A percentile compares a stretch with the other conserved stretches of the same genome.
phyloP scores from a whole-genome alignment of 768 basidiomycete species.

The Rhodotorula sphaerocarpa region DNA sequence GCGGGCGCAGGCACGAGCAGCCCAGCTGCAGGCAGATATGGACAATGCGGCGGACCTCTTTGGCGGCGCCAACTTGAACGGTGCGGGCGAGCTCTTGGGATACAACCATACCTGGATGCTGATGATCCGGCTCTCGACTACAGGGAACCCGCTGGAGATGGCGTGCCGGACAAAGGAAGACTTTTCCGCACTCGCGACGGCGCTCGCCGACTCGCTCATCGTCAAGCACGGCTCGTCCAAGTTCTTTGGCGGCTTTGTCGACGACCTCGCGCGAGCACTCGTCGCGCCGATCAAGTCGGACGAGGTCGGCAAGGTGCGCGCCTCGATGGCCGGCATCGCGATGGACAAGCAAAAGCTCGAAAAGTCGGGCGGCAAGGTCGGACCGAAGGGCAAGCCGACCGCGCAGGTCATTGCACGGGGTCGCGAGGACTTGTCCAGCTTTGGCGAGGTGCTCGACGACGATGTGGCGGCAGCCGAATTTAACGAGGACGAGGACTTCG shows the following conservation, averaged over 20 bases:
- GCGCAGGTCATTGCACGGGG: conserved; percentile 61
- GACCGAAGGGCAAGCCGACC: conserved; percentile 59
- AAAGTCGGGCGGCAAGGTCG: conserved; percentile 78
- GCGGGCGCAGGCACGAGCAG: conserved; percentile 61
- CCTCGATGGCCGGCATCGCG: conserved; percentile 70
- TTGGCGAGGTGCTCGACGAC: conserved; percentile 87
- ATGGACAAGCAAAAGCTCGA: conserved; percentile 94
- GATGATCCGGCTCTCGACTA: conserved; percentile 38
- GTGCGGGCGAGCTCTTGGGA: conserved; percentile 3
- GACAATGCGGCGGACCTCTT: conserved; percentile 73
- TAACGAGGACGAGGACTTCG: conserved; percentile 29
- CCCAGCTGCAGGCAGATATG: conserved; percentile 72
- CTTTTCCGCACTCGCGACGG: conserved; percentile 63
- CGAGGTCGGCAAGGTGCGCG: conserved; percentile 82
- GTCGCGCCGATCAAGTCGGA: conserved; percentile 73
- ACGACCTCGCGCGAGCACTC: conserved; percentile 69
- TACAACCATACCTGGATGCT: background rate
- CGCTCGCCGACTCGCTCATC: conserved; percentile 66
- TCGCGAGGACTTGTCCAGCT: conserved; percentile 45
- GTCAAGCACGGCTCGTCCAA: conserved; percentile 74
- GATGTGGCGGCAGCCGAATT: conserved; percentile 16
- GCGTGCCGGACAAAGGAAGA: conserved; percentile 85
- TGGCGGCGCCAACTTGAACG: conserved; percentile 46
- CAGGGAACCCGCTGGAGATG: conserved; percentile 64
- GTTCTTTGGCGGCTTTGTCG: conserved; percentile 71